These are phyloP conservation scores for Neurospora intermedia DNA, from an alignment of 495 filamentous ascomycete species.

Conservation along the genomic window DNA sequence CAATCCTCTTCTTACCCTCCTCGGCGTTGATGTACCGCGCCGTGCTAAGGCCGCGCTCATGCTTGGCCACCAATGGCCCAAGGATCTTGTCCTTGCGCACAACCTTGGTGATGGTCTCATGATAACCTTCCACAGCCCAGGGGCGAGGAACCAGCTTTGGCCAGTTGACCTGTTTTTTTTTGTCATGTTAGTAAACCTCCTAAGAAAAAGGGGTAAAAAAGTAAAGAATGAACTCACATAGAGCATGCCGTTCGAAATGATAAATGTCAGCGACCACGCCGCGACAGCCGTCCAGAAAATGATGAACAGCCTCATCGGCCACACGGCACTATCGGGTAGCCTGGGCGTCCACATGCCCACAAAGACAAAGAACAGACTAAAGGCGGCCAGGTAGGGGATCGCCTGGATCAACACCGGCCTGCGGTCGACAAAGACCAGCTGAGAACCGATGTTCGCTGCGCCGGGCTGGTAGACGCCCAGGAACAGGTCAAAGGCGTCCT, in stretches of 20 bases:
- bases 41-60: slow-evolving; percentile 69
- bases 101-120: slow-evolving; percentile 63
- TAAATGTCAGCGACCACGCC: slow-evolving; percentile 60
- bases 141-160: slow-evolving; percentile 83
- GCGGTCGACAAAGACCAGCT: slow-evolving; percentile 72
- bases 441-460: slow-evolving; percentile 48
- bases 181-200: slow-evolving; percentile 6
- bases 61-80: slow-evolving; percentile 57
- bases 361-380: slow-evolving; percentile 77
- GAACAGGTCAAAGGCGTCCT: slow-evolving; percentile 94
- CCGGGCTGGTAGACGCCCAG: slow-evolving; percentile 72
- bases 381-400: slow-evolving; percentile 80
- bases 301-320: slow-evolving; percentile 69
- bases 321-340: slow-evolving; percentile 53
- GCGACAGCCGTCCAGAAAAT: slow-evolving; percentile 62
- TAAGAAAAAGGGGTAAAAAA: background rate
- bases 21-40: slow-evolving; percentile 71
- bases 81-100: slow-evolving; percentile 67
- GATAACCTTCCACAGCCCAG: slow-evolving; percentile 76
- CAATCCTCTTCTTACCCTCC: slow-evolving; percentile 94
- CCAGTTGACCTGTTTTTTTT: slow-evolving; percentile 79
- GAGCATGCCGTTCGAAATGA: slow-evolving; percentile 73
- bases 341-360: slow-evolving; percentile 64
- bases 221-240: slow-evolving; percentile 57
- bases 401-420: slow-evolving; percentile 77